These are phyloP conservation scores for Colletotrichum sp. DNA, from an alignment of 2,329 filamentous ascomycete genomes.

Conservation along the genomic window DNA sequence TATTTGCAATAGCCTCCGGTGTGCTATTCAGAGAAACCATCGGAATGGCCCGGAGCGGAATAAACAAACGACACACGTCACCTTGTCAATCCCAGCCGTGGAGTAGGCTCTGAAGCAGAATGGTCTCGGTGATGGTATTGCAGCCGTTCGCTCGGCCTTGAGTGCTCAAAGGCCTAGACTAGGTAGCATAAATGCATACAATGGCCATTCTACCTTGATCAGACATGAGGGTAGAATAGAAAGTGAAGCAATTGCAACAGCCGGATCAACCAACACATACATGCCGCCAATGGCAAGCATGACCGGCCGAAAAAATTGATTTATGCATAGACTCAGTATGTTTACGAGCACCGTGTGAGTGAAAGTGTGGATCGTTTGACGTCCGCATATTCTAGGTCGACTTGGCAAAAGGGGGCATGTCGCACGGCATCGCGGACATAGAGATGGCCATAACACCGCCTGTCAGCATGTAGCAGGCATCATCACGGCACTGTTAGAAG, in stretches of 20 bases:
- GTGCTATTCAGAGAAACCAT: too few species aligned
- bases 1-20: neutral
- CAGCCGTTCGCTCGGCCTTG: neutral
- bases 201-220: fast-evolving
- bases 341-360: neutral
- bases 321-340: neutral
- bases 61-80: neutral
- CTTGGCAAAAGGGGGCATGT: neutral
- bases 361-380: neutral
- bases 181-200: neutral
- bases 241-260: neutral
- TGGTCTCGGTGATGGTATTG: neutral
- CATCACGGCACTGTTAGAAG: neutral
- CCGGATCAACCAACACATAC: neutral
- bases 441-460: neutral
- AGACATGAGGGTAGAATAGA: neutral
- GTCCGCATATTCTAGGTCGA: neutral
- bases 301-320: fast-evolving
- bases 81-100: neutral
- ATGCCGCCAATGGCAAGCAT: neutral
- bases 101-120: neutral
- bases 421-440: neutral
- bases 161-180: neutral
- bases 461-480: neutral
- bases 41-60: neutral